Percentiles rank a stretch among this genome's conserved stretches.
These are phyloP conservation scores for Apiospora pterosperma DNA, from an alignment of 2,329 filamentous ascomycete species.

Conservation along the genomic window DNA sequence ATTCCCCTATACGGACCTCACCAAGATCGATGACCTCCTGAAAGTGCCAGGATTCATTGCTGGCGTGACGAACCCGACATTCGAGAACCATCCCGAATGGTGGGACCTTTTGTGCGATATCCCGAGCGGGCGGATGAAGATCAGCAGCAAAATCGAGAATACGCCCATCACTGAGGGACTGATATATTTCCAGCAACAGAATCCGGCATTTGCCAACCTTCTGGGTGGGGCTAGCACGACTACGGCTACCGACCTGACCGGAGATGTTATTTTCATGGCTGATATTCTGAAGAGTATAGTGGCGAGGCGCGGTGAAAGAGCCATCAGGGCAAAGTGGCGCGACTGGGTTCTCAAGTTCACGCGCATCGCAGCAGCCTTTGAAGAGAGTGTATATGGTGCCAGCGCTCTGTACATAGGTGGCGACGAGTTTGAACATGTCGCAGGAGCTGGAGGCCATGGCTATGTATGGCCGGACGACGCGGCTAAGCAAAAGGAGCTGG, in stretches of 20 bases:
- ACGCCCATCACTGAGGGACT: conserved; percentile 82
- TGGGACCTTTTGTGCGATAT: conserved; percentile 97
- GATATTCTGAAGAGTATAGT: conserved; percentile 80
- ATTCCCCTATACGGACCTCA: conserved; percentile 96
- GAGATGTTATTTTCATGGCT: conserved; percentile 85
- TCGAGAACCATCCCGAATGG: conserved; percentile 93
- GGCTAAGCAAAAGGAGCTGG: conserved; percentile 78
- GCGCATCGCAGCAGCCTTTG: conserved; percentile 86
- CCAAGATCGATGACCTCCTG: conserved; percentile 93
- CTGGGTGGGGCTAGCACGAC: conserved; percentile 32
- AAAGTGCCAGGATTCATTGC: conserved; percentile 97
- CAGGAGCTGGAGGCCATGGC: conserved; percentile 73
- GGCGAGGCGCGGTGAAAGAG: conserved; percentile 82
- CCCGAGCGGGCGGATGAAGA: conserved; percentile 88
- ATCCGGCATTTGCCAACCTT: conserved; percentile 52
- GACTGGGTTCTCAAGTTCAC: conserved; percentile 95
- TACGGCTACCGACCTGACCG: conserved; percentile 63
- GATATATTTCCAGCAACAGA: conserved; percentile 81
- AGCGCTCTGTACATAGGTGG: conserved; percentile 83
- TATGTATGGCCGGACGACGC: conserved; percentile 91
- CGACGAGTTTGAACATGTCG: conserved; percentile 61
- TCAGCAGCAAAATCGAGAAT: conserved; percentile 81
- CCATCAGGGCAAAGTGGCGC: conserved; percentile 87
- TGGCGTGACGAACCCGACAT: conserved; percentile 94
- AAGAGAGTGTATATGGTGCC: conserved; percentile 92